phyloP scores from a whole-genome alignment of 2,329 filamentous ascomycete genomes.

The Fusarium sublunatum region DNA sequence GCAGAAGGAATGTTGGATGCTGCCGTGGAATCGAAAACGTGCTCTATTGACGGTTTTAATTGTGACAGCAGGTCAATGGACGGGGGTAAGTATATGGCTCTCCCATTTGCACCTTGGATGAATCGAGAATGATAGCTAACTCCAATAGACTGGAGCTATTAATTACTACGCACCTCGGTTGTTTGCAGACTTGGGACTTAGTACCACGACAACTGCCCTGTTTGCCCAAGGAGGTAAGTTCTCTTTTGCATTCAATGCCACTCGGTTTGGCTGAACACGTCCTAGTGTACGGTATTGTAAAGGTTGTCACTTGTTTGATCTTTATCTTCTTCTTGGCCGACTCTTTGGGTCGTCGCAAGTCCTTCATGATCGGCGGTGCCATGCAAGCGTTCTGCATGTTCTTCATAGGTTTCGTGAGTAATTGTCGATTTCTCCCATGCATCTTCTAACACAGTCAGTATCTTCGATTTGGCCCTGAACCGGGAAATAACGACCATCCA shows the following conservation, averaged over 20 bases:
- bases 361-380: slow-evolving; percentile 43
- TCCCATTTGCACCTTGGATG: neutral
- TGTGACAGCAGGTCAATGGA: slow-evolving; percentile 44
- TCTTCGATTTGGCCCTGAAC: slow-evolving; percentile 59
- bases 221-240: slow-evolving; percentile 70
- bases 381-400: slow-evolving; percentile 59
- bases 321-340: slow-evolving; percentile 74
- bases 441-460: slow-evolving; percentile 50
- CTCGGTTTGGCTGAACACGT: neutral
- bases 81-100: slow-evolving; percentile 37
- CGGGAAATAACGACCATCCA: slow-evolving; percentile 49
- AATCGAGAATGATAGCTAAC: neutral
- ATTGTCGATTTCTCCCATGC: fast-evolving
- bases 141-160: slow-evolving; percentile 43
- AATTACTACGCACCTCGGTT: slow-evolving; percentile 73
- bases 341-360: slow-evolving; percentile 68
- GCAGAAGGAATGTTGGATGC: slow-evolving; percentile 39
- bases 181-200: slow-evolving; percentile 68
- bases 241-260: too few species aligned
- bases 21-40: slow-evolving; percentile 39
- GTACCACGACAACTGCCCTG: slow-evolving; percentile 63
- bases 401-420: slow-evolving; percentile 64
- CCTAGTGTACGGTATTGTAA: slow-evolving; percentile 69
- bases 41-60: slow-evolving; percentile 42
- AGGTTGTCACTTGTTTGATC: slow-evolving; percentile 68